phyloP scores from a whole-genome alignment of 2,329 filamentous ascomycete genomes.

The Pestalotiopsis sp. region DNA sequence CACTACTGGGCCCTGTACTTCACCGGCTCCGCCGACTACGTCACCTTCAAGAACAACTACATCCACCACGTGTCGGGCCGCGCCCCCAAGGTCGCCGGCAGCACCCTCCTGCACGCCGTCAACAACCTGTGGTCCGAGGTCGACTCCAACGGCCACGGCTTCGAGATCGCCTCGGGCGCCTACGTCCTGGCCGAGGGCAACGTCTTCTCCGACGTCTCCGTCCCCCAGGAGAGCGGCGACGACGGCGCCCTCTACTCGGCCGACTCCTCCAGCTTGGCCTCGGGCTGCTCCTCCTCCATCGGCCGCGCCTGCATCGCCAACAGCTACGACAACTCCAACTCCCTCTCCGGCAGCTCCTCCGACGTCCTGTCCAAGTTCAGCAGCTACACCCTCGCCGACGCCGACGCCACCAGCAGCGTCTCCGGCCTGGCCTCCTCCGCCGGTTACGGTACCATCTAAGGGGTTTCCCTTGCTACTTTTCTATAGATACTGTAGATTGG shows the following conservation, averaged over 20 bases:
- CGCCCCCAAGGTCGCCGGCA: conserved; percentile 42
- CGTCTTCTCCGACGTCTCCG: conserved; percentile 39
- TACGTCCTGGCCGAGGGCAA: conserved; percentile 53
- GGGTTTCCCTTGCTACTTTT: neutral
- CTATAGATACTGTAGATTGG: neutral
- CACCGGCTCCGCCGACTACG: conserved; percentile 38
- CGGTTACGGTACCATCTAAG: conserved; percentile 15
- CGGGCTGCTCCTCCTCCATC: conserved; percentile 11
- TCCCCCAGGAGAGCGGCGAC: conserved; percentile 9
- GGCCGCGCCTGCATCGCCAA: conserved; percentile 16
- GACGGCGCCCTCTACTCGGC: conserved; percentile 14
- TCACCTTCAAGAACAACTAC: conserved; percentile 46
- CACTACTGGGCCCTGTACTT: conserved; percentile 50
- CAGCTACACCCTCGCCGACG: conserved; percentile 16
- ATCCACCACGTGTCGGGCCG: conserved; percentile 46
- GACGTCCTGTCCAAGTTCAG: conserved; percentile 15
- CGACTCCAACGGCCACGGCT: conserved; percentile 44
- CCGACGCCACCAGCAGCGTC: conserved; percentile 8
- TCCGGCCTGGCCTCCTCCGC: conserved; percentile 10
- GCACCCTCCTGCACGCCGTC: conserved; percentile 36
- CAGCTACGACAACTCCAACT: conserved; percentile 14
- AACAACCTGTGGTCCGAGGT: conserved; percentile 41
- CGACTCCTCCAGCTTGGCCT: conserved; percentile 6
- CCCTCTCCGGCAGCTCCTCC: conserved; percentile 13
- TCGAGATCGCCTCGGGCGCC: conserved; percentile 40